Conservation (phyloP, 1,284 basidiomycete genomes). For the Boletus subluridellus region DNA sequence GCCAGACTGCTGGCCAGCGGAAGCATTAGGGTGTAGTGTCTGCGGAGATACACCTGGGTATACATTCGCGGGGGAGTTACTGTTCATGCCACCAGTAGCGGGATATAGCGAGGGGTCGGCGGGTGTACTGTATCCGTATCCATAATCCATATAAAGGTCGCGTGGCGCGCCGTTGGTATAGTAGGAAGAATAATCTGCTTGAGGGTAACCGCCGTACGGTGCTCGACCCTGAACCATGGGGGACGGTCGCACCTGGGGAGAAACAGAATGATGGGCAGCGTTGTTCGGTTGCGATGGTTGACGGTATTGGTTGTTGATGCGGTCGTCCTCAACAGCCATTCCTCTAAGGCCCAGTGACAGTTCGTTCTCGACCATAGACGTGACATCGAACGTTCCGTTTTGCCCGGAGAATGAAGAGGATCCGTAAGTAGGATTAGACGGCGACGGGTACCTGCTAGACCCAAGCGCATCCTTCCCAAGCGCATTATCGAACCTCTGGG, state of each 20-base stretch:
- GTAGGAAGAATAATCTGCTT: conserved; percentile 55
- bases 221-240: conserved; percentile 45
- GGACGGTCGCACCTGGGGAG: conserved; percentile 39
- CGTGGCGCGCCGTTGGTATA: conserved; percentile 47
- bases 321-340: conserved; percentile 67
- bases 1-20: conserved; percentile 48
- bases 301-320: conserved; percentile 33
- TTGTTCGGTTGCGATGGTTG: conserved; percentile 29
- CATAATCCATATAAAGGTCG: conserved; percentile 50
- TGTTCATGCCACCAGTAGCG: conserved; percentile 41
- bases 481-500: conserved; percentile 50
- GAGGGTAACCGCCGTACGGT: conserved; percentile 50
- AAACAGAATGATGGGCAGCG: conserved; percentile 23
- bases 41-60: conserved; percentile 49
- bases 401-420: conserved; percentile 36
- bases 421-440: conserved; percentile 41
- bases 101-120: conserved; percentile 53
- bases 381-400: conserved; percentile 43
- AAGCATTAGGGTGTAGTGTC: conserved; percentile 43
- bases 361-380: conserved; percentile 50
- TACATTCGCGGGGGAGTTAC: conserved; percentile 43
- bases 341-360: conserved; percentile 57
- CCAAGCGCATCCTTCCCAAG: conserved; percentile 41
- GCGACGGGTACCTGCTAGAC: conserved; percentile 45
- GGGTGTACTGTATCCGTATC: conserved; percentile 51